Base-by-base conservation (phyloP, 2,329 filamentous ascomycete genomes). In the Fusarium nematophilum region DNA sequence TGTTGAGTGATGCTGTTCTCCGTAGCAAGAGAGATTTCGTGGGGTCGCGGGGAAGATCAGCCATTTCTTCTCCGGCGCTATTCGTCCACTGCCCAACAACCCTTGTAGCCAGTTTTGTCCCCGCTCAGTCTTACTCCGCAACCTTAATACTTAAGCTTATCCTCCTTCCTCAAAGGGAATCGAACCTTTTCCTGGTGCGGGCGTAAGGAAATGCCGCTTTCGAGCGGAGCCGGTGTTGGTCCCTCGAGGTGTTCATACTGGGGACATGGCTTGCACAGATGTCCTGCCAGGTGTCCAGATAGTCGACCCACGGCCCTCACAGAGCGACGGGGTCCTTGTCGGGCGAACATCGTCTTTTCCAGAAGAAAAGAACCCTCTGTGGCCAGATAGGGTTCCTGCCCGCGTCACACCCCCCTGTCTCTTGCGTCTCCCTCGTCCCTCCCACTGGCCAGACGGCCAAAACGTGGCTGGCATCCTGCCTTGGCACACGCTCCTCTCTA, bases 201-300 rank as follows among this genome's bases (percentile, higher is more conserved):
- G 45, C 59, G 59, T 40, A 42, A 21, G 23, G 59, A 50, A 63
- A 44, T 62, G 21, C 51, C 59, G 49, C 59, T 42, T 33, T 29
- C 29, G 40, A 21, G 15, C 9, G 9, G 10, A 13, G 14, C 26
- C 17, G n/a, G n/a, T n/a, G n/a, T n/a, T n/a, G n/a, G n/a, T n/a
- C n/a, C n/a, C n/a, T n/a, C n/a, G n/a, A n/a, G n/a, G n/a, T 21
- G 14, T 18, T 36, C 29, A 25, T 27, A 37, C 17, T 55, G 21
- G 5, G n/a, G 29, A 45, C 25, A 9, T 8, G n/a, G 17, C 23
- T 43, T 30, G 18, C 15, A 11, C n/a, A 5, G 5, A 33, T 33
- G 30, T n/a, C 18, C 14, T 33, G n/a, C n/a, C 9, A n/a, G 29
- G n/a, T n/a, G n/a, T n/a, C n/a, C n/a, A n/a, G n/a, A n/a, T n/a